A percentile compares a stretch with the other conserved stretches of the same genome.
Conservation (phyloP, 163 green algal species). For the Scenedesmus sp. region DNA sequence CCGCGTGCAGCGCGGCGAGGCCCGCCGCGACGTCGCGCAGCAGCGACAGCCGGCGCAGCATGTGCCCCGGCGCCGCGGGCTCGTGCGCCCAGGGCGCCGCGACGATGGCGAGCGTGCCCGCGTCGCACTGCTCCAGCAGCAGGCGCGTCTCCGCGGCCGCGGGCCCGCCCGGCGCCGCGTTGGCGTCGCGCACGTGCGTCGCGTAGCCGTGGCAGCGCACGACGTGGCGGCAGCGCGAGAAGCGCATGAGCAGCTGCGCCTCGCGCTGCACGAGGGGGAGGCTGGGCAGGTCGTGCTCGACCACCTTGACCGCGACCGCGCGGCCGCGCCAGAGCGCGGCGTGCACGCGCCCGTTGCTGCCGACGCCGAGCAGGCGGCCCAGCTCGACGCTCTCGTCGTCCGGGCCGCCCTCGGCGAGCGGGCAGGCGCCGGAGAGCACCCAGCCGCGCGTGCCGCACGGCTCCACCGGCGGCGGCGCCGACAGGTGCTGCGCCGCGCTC, state of each 20-base stretch:
- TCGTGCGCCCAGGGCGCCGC: not conserved
- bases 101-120: not conserved
- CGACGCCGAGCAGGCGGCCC: too few relatives aligned
- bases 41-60: conserved; percentile 8
- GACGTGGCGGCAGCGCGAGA: too few relatives aligned
- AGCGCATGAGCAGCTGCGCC: conserved; percentile 10
- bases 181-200: too few relatives aligned
- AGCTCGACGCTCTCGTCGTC: too few relatives aligned
- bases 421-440: too few relatives aligned
- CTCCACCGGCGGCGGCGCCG: too few relatives aligned
- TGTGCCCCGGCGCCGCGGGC: too few relatives aligned
- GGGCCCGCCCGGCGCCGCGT: too few relatives aligned
- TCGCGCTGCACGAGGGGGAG: conserved; percentile 3
- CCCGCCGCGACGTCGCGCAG: conserved; percentile 53
- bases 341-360: conserved; percentile 14
- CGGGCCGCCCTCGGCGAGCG: too few relatives aligned
- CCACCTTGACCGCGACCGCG: conserved; percentile 6
- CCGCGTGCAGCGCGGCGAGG: conserved; percentile 70
- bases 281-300: not conserved
- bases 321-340: not conserved
- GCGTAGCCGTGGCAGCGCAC: too few relatives aligned
- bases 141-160: conserved; percentile 56
- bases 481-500: too few relatives aligned
- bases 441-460: too few relatives aligned
- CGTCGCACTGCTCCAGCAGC: conserved; percentile 25